Conservation (phyloP, 352 stramenopile species). For the Pythium sp. region DNA sequence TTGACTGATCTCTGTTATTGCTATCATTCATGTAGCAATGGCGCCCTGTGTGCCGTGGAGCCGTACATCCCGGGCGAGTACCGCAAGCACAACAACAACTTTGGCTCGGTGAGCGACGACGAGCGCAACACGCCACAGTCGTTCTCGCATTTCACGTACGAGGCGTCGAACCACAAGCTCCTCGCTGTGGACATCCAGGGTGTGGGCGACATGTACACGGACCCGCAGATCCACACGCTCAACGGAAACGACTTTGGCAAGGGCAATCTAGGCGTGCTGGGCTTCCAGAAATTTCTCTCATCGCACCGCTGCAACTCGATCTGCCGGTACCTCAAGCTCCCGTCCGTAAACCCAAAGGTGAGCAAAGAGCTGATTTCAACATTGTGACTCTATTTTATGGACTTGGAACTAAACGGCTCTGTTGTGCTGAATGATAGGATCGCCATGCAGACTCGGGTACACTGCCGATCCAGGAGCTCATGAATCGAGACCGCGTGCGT, state of each 20-base stretch:
- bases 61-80: conserved; percentile 82
- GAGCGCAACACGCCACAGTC: conserved; percentile 86
- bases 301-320: conserved; percentile 89
- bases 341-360: conserved; percentile 72
- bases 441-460: conserved; percentile 72
- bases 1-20: not conserved
- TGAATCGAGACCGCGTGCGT: conserved; percentile 71
- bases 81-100: conserved; percentile 90
- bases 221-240: conserved; percentile 91
- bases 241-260: conserved; percentile 88
- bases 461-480: conserved; percentile 74
- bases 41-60: conserved; percentile 73
- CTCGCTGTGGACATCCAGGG: conserved; percentile 95
- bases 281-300: conserved; percentile 86
- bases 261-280: conserved; percentile 77
- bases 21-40: conserved; percentile 25
- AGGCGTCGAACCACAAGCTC: conserved; percentile 88
- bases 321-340: conserved; percentile 83
- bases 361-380: not conserved
- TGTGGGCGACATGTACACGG: conserved; percentile 95
- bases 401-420: not conserved
- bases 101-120: conserved; percentile 80
- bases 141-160: conserved; percentile 95
- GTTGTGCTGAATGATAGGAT: conserved; percentile 23
- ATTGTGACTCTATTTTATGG: not conserved